These are phyloP conservation scores for Heliocybe sulcata DNA, from an alignment of 1,284 basidiomycete genomes.

Conservation along the genomic window DNA sequence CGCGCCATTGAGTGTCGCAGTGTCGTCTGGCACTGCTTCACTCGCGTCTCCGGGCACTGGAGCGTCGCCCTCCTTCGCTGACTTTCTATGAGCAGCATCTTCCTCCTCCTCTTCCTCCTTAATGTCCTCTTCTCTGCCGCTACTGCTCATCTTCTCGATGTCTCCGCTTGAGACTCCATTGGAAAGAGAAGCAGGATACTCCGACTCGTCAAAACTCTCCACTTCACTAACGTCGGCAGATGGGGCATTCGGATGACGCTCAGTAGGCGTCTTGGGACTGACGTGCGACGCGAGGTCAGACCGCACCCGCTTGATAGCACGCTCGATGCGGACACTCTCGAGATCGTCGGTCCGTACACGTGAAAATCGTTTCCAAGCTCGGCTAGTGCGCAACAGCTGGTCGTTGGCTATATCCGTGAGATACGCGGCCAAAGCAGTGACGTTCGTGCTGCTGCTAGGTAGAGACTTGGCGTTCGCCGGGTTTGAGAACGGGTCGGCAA, in stretches of 20 bases:
- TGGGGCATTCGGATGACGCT: slow-evolving; percentile 12
- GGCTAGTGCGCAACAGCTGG: slow-evolving; percentile 48
- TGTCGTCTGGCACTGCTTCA: neutral
- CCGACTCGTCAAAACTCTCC: neutral
- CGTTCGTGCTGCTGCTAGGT: slow-evolving; percentile 31
- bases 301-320: slow-evolving; percentile 80
- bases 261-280: slow-evolving; percentile 17
- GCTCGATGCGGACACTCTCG: slow-evolving; percentile 78
- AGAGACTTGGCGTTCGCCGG: neutral
- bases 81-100: slow-evolving; percentile 5
- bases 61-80: slow-evolving; percentile 1
- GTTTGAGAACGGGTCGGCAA: slow-evolving; percentile 48
- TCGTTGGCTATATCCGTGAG: slow-evolving; percentile 73
- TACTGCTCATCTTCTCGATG: neutral
- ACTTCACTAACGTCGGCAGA: slow-evolving; percentile 8
- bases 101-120: slow-evolving; percentile 24
- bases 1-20: slow-evolving; percentile 7
- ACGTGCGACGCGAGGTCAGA: slow-evolving; percentile 76
- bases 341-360: slow-evolving; percentile 80
- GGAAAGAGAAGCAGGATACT: neutral
- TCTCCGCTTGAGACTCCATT: slow-evolving; percentile 5
- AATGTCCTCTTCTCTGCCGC: slow-evolving; percentile 19
- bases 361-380: slow-evolving; percentile 82
- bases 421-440: slow-evolving; percentile 72
- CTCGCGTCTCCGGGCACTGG: neutral